phyloP scores from a whole-genome alignment of 768 basidiomycete genomes.

The Dendrothele bispora region DNA sequence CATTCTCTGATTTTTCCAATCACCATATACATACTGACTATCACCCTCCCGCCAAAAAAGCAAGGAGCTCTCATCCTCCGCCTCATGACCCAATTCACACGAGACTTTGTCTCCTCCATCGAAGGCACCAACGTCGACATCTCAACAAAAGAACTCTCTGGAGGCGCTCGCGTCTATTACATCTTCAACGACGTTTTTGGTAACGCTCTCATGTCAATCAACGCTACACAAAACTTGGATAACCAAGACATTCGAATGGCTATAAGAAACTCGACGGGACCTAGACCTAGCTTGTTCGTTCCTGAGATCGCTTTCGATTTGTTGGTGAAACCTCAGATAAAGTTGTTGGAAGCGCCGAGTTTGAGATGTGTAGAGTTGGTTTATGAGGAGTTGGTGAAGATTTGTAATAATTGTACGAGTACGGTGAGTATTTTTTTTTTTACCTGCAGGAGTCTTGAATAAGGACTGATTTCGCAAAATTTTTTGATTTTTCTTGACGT shows the following conservation, averaged over 20 bases:
- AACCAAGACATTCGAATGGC: constrained; percentile 96
- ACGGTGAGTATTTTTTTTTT: constrained; percentile 60
- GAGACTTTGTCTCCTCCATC: constrained; percentile 95
- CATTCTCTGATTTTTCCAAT: constrained; percentile 9
- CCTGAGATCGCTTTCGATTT: constrained; percentile 97
- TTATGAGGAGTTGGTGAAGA: constrained; percentile 98
- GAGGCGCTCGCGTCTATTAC: constrained; percentile 97
- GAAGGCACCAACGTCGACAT: constrained; percentile 96
- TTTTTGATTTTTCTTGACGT: not conserved
- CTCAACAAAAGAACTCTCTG: constrained; percentile 97
- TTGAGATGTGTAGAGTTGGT: constrained; percentile 96
- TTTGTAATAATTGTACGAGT: constrained; percentile 97
- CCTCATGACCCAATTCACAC: constrained; percentile 97
- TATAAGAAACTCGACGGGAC: constrained; percentile 97
- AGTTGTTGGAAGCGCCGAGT: constrained; percentile 91
- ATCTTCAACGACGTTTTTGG: constrained; percentile 99
- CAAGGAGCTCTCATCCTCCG: constrained; percentile 89
- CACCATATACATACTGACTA: no score
- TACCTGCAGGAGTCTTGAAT: no score
- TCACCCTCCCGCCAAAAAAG: no score
- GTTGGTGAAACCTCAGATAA: constrained; percentile 97
- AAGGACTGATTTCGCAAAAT: no score
- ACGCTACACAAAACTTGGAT: constrained; percentile 88
- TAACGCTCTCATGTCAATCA: constrained; percentile 83
- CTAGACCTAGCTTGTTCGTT: constrained; percentile 92